A percentile compares a stretch with the other conserved stretches of the same genome.
Evolutionary conservation across 108 stramenopile species (phyloP).

Genomic region (Aurantiochytrium sp.): DNA sequence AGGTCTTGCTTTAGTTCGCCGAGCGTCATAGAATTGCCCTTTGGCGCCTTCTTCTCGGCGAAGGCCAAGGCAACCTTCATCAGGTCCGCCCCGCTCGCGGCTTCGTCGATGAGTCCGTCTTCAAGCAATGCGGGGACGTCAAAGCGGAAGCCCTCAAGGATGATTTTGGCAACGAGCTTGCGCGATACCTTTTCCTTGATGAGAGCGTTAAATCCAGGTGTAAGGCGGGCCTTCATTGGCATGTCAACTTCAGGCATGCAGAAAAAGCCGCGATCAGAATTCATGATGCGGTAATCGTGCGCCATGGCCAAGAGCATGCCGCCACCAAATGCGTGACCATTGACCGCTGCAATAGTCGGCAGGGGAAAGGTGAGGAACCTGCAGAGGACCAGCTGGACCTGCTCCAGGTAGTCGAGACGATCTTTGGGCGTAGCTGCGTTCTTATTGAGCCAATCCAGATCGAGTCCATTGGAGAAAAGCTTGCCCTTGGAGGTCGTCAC

Average conservation of each 20-base stretch:
- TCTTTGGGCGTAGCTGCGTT: not conserved
- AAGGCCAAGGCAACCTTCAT: not conserved
- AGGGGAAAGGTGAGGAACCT: slow-evolving; percentile 40
- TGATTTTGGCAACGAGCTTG: not conserved
- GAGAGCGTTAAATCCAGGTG: slow-evolving; percentile 56
- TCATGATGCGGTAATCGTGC: slow-evolving; percentile 58
- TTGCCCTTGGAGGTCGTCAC: slow-evolving; percentile 27
- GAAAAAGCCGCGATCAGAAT: slow-evolving; percentile 45
- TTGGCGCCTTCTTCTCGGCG: not conserved
- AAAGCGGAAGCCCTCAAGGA: not conserved
- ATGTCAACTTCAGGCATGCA: slow-evolving; percentile 57
- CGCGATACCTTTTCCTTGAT: slow-evolving; percentile 54
- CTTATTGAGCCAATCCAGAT: slow-evolving; percentile 45
- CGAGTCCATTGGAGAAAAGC: slow-evolving; percentile 60
- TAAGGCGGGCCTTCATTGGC: slow-evolving; percentile 44
- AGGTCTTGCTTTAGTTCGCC: not conserved
- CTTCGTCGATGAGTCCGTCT: not conserved
- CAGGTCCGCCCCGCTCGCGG: not conserved
- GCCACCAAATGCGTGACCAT: slow-evolving; percentile 61
- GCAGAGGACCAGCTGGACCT: slow-evolving; percentile 31
- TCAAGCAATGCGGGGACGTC: not conserved
- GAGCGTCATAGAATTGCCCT: not conserved
- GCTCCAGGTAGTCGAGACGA: not conserved
- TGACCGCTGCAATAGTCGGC: slow-evolving; percentile 54
- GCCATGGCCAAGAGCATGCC: slow-evolving; percentile 56